Base-by-base conservation (phyloP, 2,329 filamentous ascomycete genomes). In the Exophiala mesophila region DNA sequence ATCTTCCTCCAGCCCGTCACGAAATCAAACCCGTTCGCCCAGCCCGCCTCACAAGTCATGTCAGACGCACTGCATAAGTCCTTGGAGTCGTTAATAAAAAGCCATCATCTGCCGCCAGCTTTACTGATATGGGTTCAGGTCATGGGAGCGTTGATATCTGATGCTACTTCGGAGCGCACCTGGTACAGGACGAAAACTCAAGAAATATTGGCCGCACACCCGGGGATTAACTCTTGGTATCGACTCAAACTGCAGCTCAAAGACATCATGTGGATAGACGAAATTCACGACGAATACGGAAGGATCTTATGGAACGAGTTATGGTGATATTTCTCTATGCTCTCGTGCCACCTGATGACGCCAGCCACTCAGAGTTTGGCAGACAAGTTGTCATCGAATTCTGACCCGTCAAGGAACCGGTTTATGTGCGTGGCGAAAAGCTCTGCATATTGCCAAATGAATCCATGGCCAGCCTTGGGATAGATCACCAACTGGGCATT, bases 401-500 rank as follows among this genome's bases (percentile, higher is more conserved):
- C 39, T 7, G 28, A 15, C 9, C 44, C 44, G 12, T 51, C 41
- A 17, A 51, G 44, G 29, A 46, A 51, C 40, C 32, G 39, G 20
- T 51, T 46, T 36, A 50, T 26, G 13, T 53, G 41, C 12, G 35
- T 36, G 1, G 44, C 44, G 29, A 41, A 47, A 17, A 39, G 35
- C 37, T 44, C 26, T 12, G 47, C 18, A 19, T 49, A 51, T 17
- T 51, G 47, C 48, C 47, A 53, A 13, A 51, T 16, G 21, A 51
- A 46, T 10, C 41, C 47, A 39, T 51, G 47, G 13, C 41, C 41
- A 10, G 38, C 44, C 17, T 34, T 39, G n/a, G 45, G 47, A 29
- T 46, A 51, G 17, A 46, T 43, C 13, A 46, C 47, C 33, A 47
- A 39, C 19, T 53, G 50, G 9, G 50, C 47, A 15, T 41, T 45